These are phyloP conservation scores for Dichotomopilus funicola DNA, from an alignment of 2,329 filamentous ascomycete genomes.

Conservation along the genomic window DNA sequence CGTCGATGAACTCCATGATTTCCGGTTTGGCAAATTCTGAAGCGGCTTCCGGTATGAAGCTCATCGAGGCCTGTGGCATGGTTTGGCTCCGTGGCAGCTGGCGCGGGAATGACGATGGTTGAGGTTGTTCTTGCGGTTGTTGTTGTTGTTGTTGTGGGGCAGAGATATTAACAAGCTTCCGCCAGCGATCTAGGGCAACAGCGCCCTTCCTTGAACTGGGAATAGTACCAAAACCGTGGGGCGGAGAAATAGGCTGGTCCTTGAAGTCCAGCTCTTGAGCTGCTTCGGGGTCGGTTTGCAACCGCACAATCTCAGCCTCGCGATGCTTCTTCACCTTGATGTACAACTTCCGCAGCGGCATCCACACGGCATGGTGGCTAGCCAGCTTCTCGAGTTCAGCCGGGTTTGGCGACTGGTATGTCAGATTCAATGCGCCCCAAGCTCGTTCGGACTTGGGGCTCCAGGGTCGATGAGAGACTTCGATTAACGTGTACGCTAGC, in stretches of 20 bases:
- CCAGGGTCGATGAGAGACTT: conserved; percentile 41
- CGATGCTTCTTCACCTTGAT: conserved; percentile 46
- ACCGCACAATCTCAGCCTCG: conserved; percentile 42
- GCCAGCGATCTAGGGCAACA: conserved; percentile 47
- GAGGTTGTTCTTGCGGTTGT: background rate
- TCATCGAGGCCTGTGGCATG: background rate
- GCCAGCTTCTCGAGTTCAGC: conserved; percentile 40
- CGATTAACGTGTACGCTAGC: conserved; percentile 49
- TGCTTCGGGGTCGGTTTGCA: conserved; percentile 43
- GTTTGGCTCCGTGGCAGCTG: background rate
- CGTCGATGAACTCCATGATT: conserved; percentile 18
- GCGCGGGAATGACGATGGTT: background rate
- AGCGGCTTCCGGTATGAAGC: background rate
- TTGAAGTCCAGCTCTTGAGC: conserved; percentile 43
- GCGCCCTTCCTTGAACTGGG: conserved; percentile 40
- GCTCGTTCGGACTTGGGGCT: conserved; percentile 40
- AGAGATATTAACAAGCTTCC: conserved; percentile 37
- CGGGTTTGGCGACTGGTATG: conserved; percentile 29
- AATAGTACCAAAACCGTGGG: conserved; percentile 42
- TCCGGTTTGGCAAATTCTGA: conserved; percentile 9
- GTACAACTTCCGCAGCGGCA: conserved; percentile 50
- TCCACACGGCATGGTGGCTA: conserved; percentile 43
- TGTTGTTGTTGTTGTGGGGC: conserved; percentile 15
- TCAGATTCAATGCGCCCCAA: conserved; percentile 38
- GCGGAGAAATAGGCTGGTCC: conserved; percentile 39